phyloP scores from a whole-genome alignment of 164 flowering plant genomes.

The Stephania japonica region DNA sequence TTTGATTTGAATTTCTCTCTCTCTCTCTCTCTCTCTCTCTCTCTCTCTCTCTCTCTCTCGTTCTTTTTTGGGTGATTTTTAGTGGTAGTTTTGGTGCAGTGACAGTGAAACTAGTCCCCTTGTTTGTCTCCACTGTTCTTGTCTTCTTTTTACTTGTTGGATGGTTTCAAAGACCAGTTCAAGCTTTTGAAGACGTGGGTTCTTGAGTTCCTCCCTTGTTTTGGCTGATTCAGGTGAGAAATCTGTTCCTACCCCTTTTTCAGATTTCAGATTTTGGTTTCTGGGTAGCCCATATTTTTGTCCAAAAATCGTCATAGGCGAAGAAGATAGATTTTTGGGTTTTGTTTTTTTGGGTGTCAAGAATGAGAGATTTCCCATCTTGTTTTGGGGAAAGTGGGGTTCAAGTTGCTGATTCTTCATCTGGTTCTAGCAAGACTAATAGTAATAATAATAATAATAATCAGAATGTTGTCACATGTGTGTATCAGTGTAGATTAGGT shows the following conservation, averaged over 20 bases:
- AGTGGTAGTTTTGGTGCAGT: conserved; percentile 2
- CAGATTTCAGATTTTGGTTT: neutral
- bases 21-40: too few species aligned
- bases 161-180: conserved; percentile 4
- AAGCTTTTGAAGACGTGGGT: conserved; percentile 17
- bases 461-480: conserved; percentile 51
- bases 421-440: conserved; percentile 32
- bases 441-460: conserved; percentile 7
- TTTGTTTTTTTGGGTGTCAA: conserved; percentile 5
- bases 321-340: neutral
- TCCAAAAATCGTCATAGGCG: conserved; percentile 12
- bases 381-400: conserved; percentile 80
- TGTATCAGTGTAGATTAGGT: conserved; percentile 40
- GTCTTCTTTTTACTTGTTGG: conserved; percentile 3
- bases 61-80: neutral
- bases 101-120: conserved; percentile 26
- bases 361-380: conserved; percentile 79
- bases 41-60: neutral
- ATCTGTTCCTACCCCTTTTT: conserved; percentile 13
- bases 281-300: neutral
- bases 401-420: conserved; percentile 75
- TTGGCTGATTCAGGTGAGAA: conserved; percentile 7
- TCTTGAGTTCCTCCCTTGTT: conserved; percentile 6
- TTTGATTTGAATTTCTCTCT: too few species aligned
- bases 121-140: conserved; percentile 16